phyloP scores from a whole-genome alignment of 1,284 basidiomycete species.

The Athelia sp. region DNA sequence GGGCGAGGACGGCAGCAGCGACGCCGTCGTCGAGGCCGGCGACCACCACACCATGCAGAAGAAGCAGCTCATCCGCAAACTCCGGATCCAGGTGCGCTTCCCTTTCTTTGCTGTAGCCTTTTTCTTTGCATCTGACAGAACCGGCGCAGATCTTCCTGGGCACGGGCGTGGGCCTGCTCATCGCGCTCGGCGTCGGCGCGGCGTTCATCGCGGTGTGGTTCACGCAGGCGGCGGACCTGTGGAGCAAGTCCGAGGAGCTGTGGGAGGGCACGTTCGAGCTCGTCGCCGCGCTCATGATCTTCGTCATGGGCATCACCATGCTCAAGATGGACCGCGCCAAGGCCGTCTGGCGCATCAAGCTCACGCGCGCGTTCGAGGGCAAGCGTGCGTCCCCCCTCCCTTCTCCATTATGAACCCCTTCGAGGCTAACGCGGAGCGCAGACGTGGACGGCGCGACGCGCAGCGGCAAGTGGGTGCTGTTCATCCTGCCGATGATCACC shows the following conservation, averaged over 20 bases:
- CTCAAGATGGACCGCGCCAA: constrained; percentile 74
- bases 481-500: constrained; percentile 85
- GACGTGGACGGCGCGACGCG: constrained; percentile 37
- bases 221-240: constrained; percentile 68
- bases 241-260: constrained; percentile 67
- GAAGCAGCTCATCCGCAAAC: constrained; percentile 46
- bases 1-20: constrained; percentile 6
- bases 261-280: constrained; percentile 81
- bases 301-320: constrained; percentile 76
- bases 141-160: constrained; percentile 73
- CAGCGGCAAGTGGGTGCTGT: constrained; percentile 79
- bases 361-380: constrained; percentile 72
- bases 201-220: constrained; percentile 81
- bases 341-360: constrained; percentile 87
- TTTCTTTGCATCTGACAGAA: background rate
- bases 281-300: constrained; percentile 81
- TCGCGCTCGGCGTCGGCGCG: constrained; percentile 74
- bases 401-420: background rate
- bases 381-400: constrained; percentile 30
- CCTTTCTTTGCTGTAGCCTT: background rate
- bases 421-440: constrained; percentile 9
- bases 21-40: constrained; percentile 15
- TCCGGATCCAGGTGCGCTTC: constrained; percentile 55
- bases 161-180: constrained; percentile 66
- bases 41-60: constrained; percentile 7